Evolutionary conservation across 164 flowering plant species (phyloP).

Genomic region (Buxus sempervirens): DNA sequence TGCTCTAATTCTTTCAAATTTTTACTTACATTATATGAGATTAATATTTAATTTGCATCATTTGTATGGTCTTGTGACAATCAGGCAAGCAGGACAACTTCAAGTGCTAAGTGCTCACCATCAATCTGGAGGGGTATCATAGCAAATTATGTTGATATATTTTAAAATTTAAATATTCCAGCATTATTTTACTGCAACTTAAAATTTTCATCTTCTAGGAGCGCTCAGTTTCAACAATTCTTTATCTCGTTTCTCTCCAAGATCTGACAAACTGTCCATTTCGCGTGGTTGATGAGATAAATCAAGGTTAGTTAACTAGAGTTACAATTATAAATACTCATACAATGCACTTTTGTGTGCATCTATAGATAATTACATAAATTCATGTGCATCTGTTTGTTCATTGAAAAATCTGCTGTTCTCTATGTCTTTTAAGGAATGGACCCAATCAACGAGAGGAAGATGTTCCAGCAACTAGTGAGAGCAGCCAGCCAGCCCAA

Average conservation of each 20-base stretch:
- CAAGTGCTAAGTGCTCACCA: constrained; percentile 94
- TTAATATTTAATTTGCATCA: background rate
- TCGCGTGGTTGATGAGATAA: constrained; percentile 97
- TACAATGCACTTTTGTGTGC: background rate
- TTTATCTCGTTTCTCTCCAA: constrained; percentile 95
- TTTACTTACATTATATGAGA: background rate
- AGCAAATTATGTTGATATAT: background rate
- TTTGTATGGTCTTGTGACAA: background rate
- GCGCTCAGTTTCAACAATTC: constrained; percentile 95
- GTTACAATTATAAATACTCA: background rate
- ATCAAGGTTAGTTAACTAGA: constrained; percentile 62
- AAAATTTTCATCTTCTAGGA: constrained; percentile 45
- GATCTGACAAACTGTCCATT: constrained; percentile 97
- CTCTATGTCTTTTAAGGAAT: constrained; percentile 48
- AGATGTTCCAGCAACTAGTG: constrained; percentile 97
- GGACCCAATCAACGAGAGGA: constrained; percentile 96
- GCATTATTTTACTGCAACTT: constrained; percentile 5
- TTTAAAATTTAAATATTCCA: constrained; percentile 3
- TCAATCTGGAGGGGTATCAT: constrained; percentile 91
- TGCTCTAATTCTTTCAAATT: no score
- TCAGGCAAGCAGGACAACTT: constrained; percentile 88
- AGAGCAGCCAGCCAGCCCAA: constrained; percentile 90
- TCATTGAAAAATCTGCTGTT: background rate
- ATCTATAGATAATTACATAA: no score
- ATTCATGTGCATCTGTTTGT: no score